phyloP scores from a whole-genome alignment of 2,329 filamentous ascomycete genomes.

The Balansia obtecta region DNA sequence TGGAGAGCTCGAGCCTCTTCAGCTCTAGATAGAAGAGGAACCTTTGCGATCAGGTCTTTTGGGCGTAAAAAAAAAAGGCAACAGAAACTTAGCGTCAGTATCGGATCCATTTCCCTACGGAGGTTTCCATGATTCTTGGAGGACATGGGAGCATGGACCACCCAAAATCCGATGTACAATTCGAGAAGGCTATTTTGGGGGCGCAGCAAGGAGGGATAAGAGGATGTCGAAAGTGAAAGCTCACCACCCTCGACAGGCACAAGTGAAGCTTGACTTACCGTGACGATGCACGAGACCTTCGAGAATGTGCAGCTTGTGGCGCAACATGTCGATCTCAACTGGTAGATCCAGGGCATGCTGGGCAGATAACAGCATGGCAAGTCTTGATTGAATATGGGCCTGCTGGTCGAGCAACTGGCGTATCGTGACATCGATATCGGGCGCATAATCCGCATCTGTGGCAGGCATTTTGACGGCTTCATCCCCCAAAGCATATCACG shows the following conservation, averaged over 20 bases:
- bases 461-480: conserved; percentile 7
- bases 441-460: conserved; percentile 5
- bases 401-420: conserved; percentile 36
- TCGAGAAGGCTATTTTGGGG: not conserved
- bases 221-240: not conserved
- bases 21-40: conserved; percentile 37
- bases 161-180: not conserved
- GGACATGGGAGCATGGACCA: too few species aligned
- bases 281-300: conserved; percentile 35
- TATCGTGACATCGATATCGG: conserved; percentile 18
- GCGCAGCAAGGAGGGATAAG: not conserved
- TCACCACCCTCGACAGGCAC: not conserved
- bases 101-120: not conserved
- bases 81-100: conserved; percentile 2
- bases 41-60: conserved; percentile 17
- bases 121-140: too few species aligned
- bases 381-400: conserved; percentile 38
- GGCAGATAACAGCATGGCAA: conserved; percentile 33
- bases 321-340: conserved; percentile 41
- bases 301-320: conserved; percentile 39
- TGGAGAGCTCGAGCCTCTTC: conserved; percentile 46
- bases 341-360: conserved; percentile 35
- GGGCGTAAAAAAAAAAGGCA: not conserved
- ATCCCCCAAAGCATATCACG: conserved; percentile 4
- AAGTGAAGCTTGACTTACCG: conserved; percentile 24